phyloP scores from a whole-genome alignment of 352 stramenopile genomes.

The Phytophthora litchii region DNA sequence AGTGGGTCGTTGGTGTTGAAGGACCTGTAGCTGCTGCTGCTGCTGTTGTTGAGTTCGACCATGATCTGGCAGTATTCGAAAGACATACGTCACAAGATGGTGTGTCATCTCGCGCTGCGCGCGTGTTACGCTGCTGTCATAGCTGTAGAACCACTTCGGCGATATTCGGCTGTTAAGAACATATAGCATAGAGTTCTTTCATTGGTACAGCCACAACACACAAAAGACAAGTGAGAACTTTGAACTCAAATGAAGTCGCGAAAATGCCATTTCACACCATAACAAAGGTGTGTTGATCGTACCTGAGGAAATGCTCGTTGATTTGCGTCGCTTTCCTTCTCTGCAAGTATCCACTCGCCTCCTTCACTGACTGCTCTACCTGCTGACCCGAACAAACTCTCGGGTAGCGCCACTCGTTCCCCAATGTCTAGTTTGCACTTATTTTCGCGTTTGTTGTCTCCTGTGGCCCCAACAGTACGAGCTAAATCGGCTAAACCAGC shows the following conservation, averaged over 20 bases:
- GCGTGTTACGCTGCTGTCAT: constrained; percentile 39
- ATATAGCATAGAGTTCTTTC: constrained; percentile 37
- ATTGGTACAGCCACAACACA: not conserved
- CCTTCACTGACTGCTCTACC: not conserved
- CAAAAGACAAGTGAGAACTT: not conserved
- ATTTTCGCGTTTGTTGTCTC: not conserved
- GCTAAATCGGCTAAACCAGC: constrained; percentile 3
- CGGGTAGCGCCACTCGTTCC: constrained; percentile 1
- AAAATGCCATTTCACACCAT: too few relatives aligned
- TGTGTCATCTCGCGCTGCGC: constrained; percentile 43
- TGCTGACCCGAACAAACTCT: not conserved
- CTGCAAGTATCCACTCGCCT: constrained; percentile 21
- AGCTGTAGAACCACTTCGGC: constrained; percentile 43
- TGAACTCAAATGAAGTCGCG: too few relatives aligned
- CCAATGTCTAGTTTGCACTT: constrained; percentile 10
- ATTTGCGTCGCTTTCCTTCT: constrained; percentile 34
- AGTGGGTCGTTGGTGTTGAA: not conserved
- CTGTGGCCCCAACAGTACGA: not conserved
- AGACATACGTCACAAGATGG: constrained; percentile 35
- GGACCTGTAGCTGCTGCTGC: not conserved
- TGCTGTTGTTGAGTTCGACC: not conserved
- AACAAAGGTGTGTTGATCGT: not conserved
- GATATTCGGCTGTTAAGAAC: constrained; percentile 37
- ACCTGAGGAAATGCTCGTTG: constrained; percentile 31
- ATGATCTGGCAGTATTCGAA: constrained; percentile 7